Evolutionary conservation across 2,329 filamentous ascomycete species (phyloP), one percentile per base, ranked within the genome.

Genomic region (Aureobasidium sp.): DNA sequence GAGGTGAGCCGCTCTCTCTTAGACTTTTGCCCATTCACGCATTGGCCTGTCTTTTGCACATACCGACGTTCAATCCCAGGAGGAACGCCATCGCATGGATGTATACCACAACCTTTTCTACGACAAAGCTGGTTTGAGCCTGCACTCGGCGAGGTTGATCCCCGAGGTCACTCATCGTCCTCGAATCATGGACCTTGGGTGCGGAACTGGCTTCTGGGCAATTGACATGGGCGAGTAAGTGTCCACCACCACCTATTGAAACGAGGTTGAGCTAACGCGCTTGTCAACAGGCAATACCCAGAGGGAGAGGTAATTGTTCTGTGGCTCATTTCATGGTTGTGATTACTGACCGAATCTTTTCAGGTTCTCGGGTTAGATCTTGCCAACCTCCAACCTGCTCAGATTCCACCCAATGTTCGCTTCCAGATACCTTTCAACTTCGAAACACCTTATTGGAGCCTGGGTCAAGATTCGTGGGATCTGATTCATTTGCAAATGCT

Each of bases 171-270:
- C 56, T 22, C 53, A 52, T 5, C 74, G 75, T 61, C 76, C 77
- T 62, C 79, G 82, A 64, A 81, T 86, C 64, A 76, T 86, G 61
- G 84, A 86, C 68, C 70, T 96, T 60, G 93, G 91, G 45, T 92
- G 88, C 65, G 93, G 92, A 22, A 96, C 91, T 0, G 91, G 91
- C 42, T 93, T 96, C 64, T 97, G 93, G 93, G 85, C 88, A 44
- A 89, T 95, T 68, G 88, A 93, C 67, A 88, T 96, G 76, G 88
- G 89, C 65, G 86, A 89, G 83, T 90, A 78, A 77, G 84, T 76
- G 69, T 60, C 63, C 12, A 31, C 34, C 22, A 5, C 12, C 27
- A 27, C 39, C n/a, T 17, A 20, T n/a, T 12, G 27, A 1, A 1
- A 27, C 1, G 47, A 14, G 14, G 7, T 25, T 22, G 12, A 34